Conservation (phyloP, 768 basidiomycete genomes). For the Naganishia vaughanmartiniae region DNA sequence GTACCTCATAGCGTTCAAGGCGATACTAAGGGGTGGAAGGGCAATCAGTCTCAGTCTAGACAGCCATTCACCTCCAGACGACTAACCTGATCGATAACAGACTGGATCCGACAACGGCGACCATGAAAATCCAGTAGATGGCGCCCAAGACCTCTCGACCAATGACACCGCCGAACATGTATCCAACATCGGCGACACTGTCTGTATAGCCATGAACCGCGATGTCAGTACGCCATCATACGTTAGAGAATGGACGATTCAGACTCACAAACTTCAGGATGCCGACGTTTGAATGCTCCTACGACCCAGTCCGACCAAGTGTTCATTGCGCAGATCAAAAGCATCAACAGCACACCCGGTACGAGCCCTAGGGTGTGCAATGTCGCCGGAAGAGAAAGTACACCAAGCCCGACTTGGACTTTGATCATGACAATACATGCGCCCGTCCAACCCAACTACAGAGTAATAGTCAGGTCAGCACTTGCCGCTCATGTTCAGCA, state of each 20-base stretch:
- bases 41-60: neutral
- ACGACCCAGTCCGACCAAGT: conserved; percentile 25
- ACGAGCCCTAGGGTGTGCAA: conserved; percentile 39
- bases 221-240: neutral
- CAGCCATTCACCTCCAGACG: neutral
- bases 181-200: conserved; percentile 35
- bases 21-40: neutral
- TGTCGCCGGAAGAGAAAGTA: conserved; percentile 41
- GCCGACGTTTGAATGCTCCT: conserved; percentile 41
- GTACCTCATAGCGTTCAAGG: conserved; percentile 17
- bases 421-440: conserved; percentile 44
- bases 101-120: conserved; percentile 42
- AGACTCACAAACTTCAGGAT: conserved; percentile 40
- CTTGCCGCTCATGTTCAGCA: neutral
- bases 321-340: conserved; percentile 20
- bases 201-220: neutral
- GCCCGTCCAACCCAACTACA: conserved; percentile 36
- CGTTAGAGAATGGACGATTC: neutral
- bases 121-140: conserved; percentile 38
- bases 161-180: conserved; percentile 37
- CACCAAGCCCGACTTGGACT: conserved; percentile 44
- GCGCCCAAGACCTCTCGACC: conserved; percentile 40
- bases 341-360: conserved; percentile 35
- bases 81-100: conserved; percentile 41
- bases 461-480: neutral